Evolutionary conservation across 2,329 filamentous ascomycete species (phyloP).

Genomic region (Ascochyta pisi): DNA sequence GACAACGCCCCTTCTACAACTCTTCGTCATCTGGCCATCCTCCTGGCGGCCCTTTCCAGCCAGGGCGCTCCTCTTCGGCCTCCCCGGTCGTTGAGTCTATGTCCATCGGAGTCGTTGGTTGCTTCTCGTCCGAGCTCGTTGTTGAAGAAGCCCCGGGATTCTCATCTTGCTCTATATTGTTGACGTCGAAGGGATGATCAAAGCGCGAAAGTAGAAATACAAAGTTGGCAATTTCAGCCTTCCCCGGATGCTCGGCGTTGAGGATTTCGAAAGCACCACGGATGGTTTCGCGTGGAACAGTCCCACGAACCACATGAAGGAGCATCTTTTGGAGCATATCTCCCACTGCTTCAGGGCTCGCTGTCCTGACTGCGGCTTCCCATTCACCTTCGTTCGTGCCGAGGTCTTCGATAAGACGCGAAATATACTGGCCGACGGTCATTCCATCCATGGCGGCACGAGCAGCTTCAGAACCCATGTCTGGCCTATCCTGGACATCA

Average conservation of each 20-base stretch:
- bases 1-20: background rate
- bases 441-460: background rate
- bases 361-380: too few relatives aligned
- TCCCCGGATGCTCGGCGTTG: background rate
- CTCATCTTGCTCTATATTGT: background rate
- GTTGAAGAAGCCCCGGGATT: background rate
- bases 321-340: too few relatives aligned
- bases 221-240: background rate
- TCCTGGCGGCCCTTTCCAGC: background rate
- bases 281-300: background rate
- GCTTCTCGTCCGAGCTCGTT: background rate
- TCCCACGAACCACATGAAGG: too few relatives aligned
- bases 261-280: background rate
- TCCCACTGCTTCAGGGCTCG: too few relatives aligned
- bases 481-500: too few relatives aligned
- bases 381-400: too few relatives aligned
- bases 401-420: too few relatives aligned
- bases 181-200: background rate
- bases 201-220: background rate
- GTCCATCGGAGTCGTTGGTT: constrained; percentile 2
- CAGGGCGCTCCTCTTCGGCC: background rate
- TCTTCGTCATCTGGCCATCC: background rate
- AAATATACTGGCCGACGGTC: too few relatives aligned
- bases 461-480: background rate
- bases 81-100: background rate